These are phyloP conservation scores for Thelonectria rubi DNA, from an alignment of 2,329 filamentous ascomycete genomes.

Conservation along the genomic window DNA sequence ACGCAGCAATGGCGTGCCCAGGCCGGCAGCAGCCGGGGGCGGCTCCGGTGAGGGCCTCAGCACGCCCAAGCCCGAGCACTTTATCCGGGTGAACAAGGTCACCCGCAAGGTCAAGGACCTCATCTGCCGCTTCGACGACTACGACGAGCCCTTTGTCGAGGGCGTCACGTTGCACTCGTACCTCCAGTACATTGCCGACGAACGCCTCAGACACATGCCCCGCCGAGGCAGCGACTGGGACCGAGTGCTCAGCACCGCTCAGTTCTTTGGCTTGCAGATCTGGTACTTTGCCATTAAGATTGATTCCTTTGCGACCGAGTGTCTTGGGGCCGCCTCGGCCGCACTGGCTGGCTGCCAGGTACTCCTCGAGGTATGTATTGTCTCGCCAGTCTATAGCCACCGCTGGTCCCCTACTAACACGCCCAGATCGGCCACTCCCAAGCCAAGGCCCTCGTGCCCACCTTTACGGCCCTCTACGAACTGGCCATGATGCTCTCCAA, in stretches of 20 bases:
- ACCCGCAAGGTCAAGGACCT: conserved; percentile 30
- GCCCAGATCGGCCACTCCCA: conserved; percentile 51
- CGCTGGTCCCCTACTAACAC: not conserved
- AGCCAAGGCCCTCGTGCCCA: conserved; percentile 50
- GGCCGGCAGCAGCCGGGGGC: not conserved
- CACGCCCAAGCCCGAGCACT: conserved; percentile 11
- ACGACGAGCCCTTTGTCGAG: conserved; percentile 34
- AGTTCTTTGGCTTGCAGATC: conserved; percentile 53
- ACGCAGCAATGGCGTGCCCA: not conserved
- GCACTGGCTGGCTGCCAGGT: conserved; percentile 51
- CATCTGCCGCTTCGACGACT: conserved; percentile 34
- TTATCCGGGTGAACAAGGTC: conserved; percentile 27
- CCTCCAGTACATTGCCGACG: conserved; percentile 49
- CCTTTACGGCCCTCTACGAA: conserved; percentile 52
- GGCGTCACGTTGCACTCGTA: conserved; percentile 42
- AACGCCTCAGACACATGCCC: conserved; percentile 54
- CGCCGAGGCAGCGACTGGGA: conserved; percentile 53
- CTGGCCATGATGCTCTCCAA: conserved; percentile 50
- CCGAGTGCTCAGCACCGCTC: conserved; percentile 50
- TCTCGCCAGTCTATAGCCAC: not conserved
- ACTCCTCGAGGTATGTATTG: conserved; percentile 48
- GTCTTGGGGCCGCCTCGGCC: conserved; percentile 38
- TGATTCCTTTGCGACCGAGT: conserved; percentile 37
- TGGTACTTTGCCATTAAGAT: conserved; percentile 48
- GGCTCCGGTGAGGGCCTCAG: conserved; percentile 10